These are phyloP conservation scores for Amylocystis lapponica DNA, from an alignment of 768 basidiomycete species.

Conservation along the genomic window DNA sequence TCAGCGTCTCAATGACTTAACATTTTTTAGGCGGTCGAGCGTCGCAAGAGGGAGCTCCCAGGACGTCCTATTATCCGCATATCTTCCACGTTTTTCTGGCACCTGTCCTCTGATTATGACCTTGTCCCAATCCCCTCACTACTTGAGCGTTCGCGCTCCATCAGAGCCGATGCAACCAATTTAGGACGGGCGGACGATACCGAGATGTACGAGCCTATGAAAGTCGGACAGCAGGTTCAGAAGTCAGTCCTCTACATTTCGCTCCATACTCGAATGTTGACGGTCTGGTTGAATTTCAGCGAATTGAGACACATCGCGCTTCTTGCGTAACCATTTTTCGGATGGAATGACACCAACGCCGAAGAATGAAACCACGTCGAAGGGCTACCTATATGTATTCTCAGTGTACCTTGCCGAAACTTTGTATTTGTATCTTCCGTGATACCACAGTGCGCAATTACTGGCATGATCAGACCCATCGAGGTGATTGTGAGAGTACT, in stretches of 20 bases:
- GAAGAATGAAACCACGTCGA: too few relatives aligned
- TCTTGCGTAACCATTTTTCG: slow-evolving; percentile 72
- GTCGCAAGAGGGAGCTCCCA: slow-evolving; percentile 51
- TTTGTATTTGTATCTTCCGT: too few relatives aligned
- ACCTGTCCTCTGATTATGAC: slow-evolving; percentile 80
- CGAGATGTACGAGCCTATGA: slow-evolving; percentile 65
- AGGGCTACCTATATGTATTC: too few relatives aligned
- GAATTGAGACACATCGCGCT: slow-evolving; percentile 79
- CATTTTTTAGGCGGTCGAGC: slow-evolving; percentile 49
- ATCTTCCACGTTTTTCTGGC: slow-evolving; percentile 96
- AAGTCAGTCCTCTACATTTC: slow-evolving; percentile 42
- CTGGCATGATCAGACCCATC: too few relatives aligned
- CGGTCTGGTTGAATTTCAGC: slow-evolving; percentile 36
- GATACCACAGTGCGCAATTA: too few relatives aligned
- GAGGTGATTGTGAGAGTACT: too few relatives aligned
- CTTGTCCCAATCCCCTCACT: slow-evolving; percentile 61
- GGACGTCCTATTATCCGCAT: slow-evolving; percentile 90
- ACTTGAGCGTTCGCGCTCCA: slow-evolving; percentile 37
- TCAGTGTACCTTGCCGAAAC: too few relatives aligned
- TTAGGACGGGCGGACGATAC: slow-evolving; percentile 32
- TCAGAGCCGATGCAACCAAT: slow-evolving; percentile 36
- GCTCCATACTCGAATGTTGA: background rate
- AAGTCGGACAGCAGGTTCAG: slow-evolving; percentile 86
- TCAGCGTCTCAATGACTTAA: background rate
- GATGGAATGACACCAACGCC: too few relatives aligned